A percentile compares a stretch with the other conserved stretches of the same genome.
Evolutionary conservation across 495 filamentous ascomycete genomes (phyloP).

Genomic region (Tuber borchii): DNA sequence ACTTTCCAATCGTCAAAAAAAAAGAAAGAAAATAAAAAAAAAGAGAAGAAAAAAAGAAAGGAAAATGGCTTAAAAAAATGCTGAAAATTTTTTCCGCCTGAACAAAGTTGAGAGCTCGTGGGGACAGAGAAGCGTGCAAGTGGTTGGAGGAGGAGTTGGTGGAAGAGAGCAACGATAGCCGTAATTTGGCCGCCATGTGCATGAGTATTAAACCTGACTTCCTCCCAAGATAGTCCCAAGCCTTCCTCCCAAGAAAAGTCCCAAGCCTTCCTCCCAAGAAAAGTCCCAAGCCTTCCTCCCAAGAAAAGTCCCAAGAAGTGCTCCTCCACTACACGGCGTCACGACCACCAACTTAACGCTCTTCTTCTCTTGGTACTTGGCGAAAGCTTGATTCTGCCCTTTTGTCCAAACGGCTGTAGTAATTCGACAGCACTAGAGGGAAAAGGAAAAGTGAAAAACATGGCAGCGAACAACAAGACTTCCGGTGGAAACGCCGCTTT

Average conservation of each 20-base stretch:
- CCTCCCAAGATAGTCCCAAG: too few relatives aligned
- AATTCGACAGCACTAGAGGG: not conserved
- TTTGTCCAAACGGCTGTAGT: not conserved
- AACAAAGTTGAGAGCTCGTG: not conserved
- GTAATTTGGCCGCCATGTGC: not conserved
- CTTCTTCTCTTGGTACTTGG: not conserved
- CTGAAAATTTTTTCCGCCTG: constrained; percentile 14
- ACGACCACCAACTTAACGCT: not conserved
- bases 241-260: not conserved
- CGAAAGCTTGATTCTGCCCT: not conserved
- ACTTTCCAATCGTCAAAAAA: not conserved
- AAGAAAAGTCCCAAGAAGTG: not conserved
- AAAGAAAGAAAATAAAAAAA: constrained; percentile 4
- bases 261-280: not conserved
- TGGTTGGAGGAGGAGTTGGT: not conserved
- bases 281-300: not conserved
- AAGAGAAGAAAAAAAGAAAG: constrained; percentile 4
- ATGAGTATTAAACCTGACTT: not conserved
- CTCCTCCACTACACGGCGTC: not conserved
- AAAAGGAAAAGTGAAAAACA: not conserved
- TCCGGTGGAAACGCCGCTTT: constrained; percentile 60
- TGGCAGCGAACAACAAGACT: constrained; percentile 47
- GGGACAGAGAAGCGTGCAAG: not conserved
- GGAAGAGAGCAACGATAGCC: not conserved
- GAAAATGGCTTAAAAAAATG: constrained; percentile 1